Evolutionary conservation across 331 rosid genomes (phyloP).

Genomic region (Acacia concinna): DNA sequence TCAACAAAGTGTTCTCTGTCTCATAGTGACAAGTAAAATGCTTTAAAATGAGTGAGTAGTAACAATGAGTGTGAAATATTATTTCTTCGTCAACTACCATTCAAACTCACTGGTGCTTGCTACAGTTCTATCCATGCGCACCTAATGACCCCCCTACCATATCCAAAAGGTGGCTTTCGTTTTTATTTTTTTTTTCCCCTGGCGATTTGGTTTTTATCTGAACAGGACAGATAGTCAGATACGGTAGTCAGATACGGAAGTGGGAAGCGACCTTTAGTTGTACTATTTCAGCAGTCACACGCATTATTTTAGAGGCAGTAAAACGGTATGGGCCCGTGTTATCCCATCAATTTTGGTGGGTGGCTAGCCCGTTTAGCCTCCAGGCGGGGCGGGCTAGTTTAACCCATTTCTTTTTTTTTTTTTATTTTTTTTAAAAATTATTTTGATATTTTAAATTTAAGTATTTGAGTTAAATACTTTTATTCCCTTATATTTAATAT

Average conservation of each 20-base stretch:
- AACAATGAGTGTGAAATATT: not conserved
- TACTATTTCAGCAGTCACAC: not conserved
- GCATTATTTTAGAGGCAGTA: not conserved
- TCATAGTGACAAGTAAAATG: not conserved
- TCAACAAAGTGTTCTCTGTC: not conserved
- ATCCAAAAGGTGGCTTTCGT: not conserved
- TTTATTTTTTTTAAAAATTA: no score
- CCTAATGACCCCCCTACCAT: not conserved
- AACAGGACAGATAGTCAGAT: not conserved
- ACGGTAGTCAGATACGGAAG: not conserved
- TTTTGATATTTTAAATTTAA: no score
- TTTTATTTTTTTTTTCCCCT: not conserved
- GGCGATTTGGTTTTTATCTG: not conserved
- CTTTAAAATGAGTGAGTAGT: not conserved
- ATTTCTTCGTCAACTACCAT: constrained; percentile 3
- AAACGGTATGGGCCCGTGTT: no score
- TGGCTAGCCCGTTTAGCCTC: no score
- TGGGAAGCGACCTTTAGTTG: not conserved
- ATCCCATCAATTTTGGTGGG: no score
- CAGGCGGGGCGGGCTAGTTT: no score
- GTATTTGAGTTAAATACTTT: no score
- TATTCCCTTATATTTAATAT: no score
- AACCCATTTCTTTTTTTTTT: no score
- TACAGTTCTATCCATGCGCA: not conserved
- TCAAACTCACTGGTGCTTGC: not conserved